Evolutionary conservation across 1,284 basidiomycete genomes (phyloP).

Genomic region (Ceratobasidium papillatum): DNA sequence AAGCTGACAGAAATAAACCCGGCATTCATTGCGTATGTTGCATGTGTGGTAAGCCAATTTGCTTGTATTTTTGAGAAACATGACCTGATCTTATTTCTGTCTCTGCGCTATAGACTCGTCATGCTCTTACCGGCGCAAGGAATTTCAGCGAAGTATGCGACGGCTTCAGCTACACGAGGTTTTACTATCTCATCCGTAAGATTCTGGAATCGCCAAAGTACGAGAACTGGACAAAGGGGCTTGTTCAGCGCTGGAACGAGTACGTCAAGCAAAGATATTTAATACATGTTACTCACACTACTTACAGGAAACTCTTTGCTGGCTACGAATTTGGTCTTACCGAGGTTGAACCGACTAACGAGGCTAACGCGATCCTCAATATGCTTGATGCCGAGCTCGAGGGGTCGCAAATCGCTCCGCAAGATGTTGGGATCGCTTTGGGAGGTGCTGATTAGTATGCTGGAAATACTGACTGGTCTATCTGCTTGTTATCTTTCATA

Average conservation of each 20-base stretch:
- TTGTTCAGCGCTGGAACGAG: neutral
- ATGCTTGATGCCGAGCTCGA: slow-evolving; percentile 9
- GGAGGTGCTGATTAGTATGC: neutral
- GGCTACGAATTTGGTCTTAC: neutral
- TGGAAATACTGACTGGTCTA: neutral
- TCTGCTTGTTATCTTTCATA: neutral
- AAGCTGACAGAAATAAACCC: neutral
- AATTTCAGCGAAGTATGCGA: slow-evolving; percentile 2
- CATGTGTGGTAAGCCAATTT: neutral
- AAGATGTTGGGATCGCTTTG: neutral
- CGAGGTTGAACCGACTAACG: neutral
- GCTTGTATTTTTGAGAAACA: neutral
- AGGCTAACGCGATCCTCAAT: neutral
- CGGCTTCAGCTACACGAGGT: slow-evolving; percentile 1
- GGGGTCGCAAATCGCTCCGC: neutral
- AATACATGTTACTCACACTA: neutral
- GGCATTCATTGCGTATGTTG: slow-evolving; percentile 5
- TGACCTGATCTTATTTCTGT: neutral
- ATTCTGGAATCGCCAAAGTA: neutral
- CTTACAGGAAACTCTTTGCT: neutral
- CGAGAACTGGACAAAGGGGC: neutral
- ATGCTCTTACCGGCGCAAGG: neutral
- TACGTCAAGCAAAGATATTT: neutral
- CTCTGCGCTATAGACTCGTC: neutral
- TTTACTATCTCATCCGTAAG: neutral